Percentiles rank a stretch among this genome's conserved stretches.
Conservation (phyloP, 805 yeast species). For the Candida ulmi region DNA sequence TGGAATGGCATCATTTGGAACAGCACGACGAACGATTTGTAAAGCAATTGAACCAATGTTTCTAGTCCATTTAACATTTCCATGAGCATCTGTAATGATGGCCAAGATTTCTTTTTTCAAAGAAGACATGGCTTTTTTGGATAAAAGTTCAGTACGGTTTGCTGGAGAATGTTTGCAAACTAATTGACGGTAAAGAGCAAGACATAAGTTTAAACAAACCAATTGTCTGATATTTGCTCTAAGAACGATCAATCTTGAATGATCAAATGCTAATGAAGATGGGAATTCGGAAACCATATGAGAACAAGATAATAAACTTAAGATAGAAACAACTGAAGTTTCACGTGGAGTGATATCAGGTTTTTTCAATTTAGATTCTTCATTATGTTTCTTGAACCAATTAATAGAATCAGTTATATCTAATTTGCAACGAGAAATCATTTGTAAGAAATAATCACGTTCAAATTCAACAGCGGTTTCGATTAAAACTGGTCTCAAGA, state of each 20-base stretch:
- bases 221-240: conserved; percentile 84
- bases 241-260: conserved; percentile 66
- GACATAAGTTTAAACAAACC: conserved; percentile 72
- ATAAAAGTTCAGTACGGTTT: conserved; percentile 24
- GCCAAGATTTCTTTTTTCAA: conserved; percentile 71
- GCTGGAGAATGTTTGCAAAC: conserved; percentile 26
- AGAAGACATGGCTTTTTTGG: conserved; percentile 32
- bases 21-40: conserved; percentile 46
- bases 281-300: conserved; percentile 82
- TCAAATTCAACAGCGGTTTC: conserved; percentile 89
- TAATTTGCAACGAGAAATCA: conserved; percentile 49
- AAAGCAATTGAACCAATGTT: conserved; percentile 68
- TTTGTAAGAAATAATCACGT: conserved; percentile 64
- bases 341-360: conserved; percentile 28
- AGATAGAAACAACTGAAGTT: conserved; percentile 44
- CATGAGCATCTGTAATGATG: conserved; percentile 78
- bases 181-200: conserved; percentile 67
- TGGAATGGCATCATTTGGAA: conserved; percentile 25
- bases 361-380: conserved; percentile 9
- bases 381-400: conserved; percentile 15
- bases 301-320: conserved; percentile 67
- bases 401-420: conserved; percentile 24
- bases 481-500: conserved; percentile 74
- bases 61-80: conserved; percentile 87
- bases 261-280: conserved; percentile 77